These are phyloP conservation scores for Xylaria sp. DNA, from an alignment of 495 filamentous ascomycete species.

Conservation along the genomic window DNA sequence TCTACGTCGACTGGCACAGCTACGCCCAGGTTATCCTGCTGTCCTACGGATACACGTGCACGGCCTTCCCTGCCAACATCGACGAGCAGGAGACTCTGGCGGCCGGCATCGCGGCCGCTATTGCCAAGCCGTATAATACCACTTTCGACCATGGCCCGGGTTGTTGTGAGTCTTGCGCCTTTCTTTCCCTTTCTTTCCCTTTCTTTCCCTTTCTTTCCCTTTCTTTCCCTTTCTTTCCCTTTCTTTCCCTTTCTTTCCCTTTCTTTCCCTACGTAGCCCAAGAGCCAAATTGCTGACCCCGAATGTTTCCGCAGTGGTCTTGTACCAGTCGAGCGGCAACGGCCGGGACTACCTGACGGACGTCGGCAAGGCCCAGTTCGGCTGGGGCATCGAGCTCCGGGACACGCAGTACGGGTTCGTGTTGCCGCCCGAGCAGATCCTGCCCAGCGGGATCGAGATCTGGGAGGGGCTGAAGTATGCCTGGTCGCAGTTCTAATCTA, in stretches of 20 bases:
- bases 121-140: slow-evolving; percentile 55
- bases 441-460: slow-evolving; percentile 57
- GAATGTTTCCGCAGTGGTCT: slow-evolving; percentile 41
- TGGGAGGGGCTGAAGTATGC: slow-evolving; percentile 63
- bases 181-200: too few relatives aligned
- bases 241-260: too few relatives aligned
- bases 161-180: slow-evolving; percentile 42
- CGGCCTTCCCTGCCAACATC: slow-evolving; percentile 49
- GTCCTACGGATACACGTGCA: slow-evolving; percentile 50
- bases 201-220: background rate
- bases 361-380: slow-evolving; percentile 57
- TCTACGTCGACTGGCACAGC: slow-evolving; percentile 68
- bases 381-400: slow-evolving; percentile 63
- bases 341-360: slow-evolving; percentile 63
- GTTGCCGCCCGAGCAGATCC: slow-evolving; percentile 62
- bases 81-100: slow-evolving; percentile 54
- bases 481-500: slow-evolving; percentile 35
- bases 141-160: slow-evolving; percentile 59
- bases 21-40: slow-evolving; percentile 59
- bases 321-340: slow-evolving; percentile 64
- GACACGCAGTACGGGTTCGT: slow-evolving; percentile 60
- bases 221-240: background rate
- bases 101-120: slow-evolving; percentile 47
- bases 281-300: background rate
- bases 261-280: too few relatives aligned